A percentile compares a stretch with the other conserved stretches of the same genome.
These are phyloP conservation scores for Arabidopsis lyrata DNA, from an alignment of 441 rosid genomes.

Conservation along the genomic window DNA sequence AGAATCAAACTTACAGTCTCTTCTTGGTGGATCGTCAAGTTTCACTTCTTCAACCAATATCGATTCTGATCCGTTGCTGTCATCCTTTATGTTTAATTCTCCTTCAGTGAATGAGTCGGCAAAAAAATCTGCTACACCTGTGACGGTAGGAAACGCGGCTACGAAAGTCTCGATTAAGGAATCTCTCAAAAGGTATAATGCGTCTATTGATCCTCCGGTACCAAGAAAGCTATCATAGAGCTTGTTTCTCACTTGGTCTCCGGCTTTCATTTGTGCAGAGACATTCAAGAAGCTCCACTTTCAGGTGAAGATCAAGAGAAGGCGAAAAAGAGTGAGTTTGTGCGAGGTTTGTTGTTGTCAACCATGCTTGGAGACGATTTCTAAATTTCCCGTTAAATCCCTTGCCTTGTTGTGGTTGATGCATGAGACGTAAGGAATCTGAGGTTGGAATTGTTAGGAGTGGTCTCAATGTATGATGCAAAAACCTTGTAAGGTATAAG, in stretches of 20 bases:
- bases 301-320: slow-evolving; percentile 66
- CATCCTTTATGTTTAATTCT: slow-evolving; percentile 66
- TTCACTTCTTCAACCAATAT: slow-evolving; percentile 60
- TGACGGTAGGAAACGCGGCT: slow-evolving; percentile 44
- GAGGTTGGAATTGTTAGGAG: slow-evolving; percentile 18
- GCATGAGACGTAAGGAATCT: neutral
- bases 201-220: neutral
- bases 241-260: slow-evolving; percentile 22
- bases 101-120: slow-evolving; percentile 51
- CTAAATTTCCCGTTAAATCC: slow-evolving; percentile 33
- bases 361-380: slow-evolving; percentile 63
- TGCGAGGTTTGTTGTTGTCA: slow-evolving; percentile 65
- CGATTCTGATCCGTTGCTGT: slow-evolving; percentile 79
- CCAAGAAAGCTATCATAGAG: slow-evolving; percentile 6
- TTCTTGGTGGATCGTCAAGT: slow-evolving; percentile 66
- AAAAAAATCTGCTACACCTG: slow-evolving; percentile 38
- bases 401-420: slow-evolving; percentile 3
- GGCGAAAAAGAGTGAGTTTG: slow-evolving; percentile 65
- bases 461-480: slow-evolving; percentile 37
- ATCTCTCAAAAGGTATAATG: slow-evolving; percentile 37
- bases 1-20: slow-evolving; percentile 75
- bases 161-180: slow-evolving; percentile 50
- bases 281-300: slow-evolving; percentile 44
- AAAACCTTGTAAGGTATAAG: slow-evolving; percentile 30
- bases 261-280: slow-evolving; percentile 44